A percentile compares a stretch with the other conserved stretches of the same genome.
phyloP scores from a whole-genome alignment of 2,329 filamentous ascomycete genomes.

The Teratosphaeria nubilosa region DNA sequence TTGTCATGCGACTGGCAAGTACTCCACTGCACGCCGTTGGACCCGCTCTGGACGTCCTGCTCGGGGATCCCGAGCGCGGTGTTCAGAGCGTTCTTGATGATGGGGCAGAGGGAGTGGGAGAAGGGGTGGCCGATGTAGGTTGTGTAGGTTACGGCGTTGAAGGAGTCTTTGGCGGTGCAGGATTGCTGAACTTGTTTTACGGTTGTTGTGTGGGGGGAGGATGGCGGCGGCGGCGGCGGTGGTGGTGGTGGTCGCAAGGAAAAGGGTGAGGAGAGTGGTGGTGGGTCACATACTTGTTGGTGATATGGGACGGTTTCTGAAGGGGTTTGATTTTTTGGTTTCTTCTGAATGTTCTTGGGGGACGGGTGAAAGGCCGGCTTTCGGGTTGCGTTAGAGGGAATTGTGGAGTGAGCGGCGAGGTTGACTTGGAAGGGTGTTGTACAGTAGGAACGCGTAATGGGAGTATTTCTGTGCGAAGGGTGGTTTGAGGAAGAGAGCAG shows the following conservation, averaged over 20 bases:
- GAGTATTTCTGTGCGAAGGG: background rate
- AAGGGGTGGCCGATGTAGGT: background rate
- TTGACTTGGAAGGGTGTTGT: background rate
- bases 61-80: background rate
- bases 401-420: background rate
- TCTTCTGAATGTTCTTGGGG: background rate
- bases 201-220: background rate
- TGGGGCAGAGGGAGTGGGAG: background rate
- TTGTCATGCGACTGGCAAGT: background rate
- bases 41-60: background rate
- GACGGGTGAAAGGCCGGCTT: background rate
- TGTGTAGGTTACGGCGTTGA: background rate
- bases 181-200: background rate
- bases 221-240: background rate
- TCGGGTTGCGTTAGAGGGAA: background rate
- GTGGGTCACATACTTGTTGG: background rate
- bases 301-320: too few species aligned
- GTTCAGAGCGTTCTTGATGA: background rate
- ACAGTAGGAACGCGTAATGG: background rate
- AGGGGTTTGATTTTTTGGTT: background rate
- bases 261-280: background rate
- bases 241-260: background rate
- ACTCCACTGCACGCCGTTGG: background rate
- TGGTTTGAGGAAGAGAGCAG: too few species aligned
- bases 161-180: background rate